Evolutionary conservation across 306 rosid species (phyloP), one percentile per base, ranked within the genome.

Genomic region (Quercus ilex): DNA sequence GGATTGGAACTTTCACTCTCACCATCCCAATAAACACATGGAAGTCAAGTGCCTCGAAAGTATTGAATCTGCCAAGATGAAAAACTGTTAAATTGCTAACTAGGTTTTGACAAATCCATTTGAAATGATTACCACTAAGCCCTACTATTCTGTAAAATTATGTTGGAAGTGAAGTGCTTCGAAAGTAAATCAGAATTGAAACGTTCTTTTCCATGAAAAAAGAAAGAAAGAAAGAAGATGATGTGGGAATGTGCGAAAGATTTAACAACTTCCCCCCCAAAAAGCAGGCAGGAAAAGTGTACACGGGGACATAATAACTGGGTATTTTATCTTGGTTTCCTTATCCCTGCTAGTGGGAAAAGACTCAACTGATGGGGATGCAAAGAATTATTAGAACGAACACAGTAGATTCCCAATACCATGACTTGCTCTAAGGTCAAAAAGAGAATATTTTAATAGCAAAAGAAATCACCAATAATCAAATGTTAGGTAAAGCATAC

Each of bases 191-290:
- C 25, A 26, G 31, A 17, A 55, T 57, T 55, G 35, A 79, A 75
- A 74, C 59, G n/a, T 21, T 28, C 19, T 41, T 60, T 69, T 52
- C 28, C 52, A 3, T 4, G 5, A 20, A 68, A 67, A 76, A 55
- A 41, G 46, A 41, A 41, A 41, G 46, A 8, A 41, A 41, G 46
- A 41, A 41, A 41, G 11, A 41, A 8, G 46, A 8, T 41, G 68
- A 73, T 74, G 76, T 19, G 70, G 60, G 64, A 77, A 69, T 74
- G 80, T 76, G 69, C 52, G 12, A 41, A 41, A 41, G 12, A 41
- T 79, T 77, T 81, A 41, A 41, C 62, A 9, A 72, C 23, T 68
- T 69, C 46, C 79, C 80, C 77, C 75, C 80, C 57, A 80, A 84
- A 84, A 80, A 77, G 75, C 52, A 51, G 71, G 33, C 55, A 49